Percentiles rank a stretch among this genome's conserved stretches.
phyloP scores from a whole-genome alignment of 805 yeast species.

The Isabelozyma heimii region DNA sequence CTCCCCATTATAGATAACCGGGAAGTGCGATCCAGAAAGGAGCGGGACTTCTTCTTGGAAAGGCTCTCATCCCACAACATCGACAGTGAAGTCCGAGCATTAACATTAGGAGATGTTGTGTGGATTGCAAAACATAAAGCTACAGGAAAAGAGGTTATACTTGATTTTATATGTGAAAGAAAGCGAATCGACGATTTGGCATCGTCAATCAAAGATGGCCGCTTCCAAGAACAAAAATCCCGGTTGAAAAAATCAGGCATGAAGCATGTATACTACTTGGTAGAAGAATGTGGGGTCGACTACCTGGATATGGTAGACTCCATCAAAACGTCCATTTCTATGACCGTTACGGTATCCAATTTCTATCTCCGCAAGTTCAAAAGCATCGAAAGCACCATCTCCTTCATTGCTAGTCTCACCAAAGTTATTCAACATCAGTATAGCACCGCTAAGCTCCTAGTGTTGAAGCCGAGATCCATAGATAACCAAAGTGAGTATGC shows the following conservation, averaged over 20 bases:
- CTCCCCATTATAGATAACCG: slow-evolving; percentile 73
- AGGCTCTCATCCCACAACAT: slow-evolving; percentile 51
- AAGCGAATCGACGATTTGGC: slow-evolving; percentile 87
- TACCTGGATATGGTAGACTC: slow-evolving; percentile 54
- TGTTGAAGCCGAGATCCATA: slow-evolving; percentile 50
- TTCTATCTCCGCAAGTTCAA: slow-evolving; percentile 69
- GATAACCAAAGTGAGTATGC: slow-evolving; percentile 51
- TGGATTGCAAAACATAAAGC: slow-evolving; percentile 78
- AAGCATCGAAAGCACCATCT: slow-evolving; percentile 72
- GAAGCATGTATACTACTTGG: slow-evolving; percentile 64
- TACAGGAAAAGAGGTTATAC: slow-evolving; percentile 60
- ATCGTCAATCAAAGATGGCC: slow-evolving; percentile 78
- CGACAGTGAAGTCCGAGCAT: slow-evolving; percentile 48
- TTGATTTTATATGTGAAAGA: slow-evolving; percentile 86
- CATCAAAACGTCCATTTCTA: slow-evolving; percentile 72
- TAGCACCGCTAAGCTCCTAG: slow-evolving; percentile 34
- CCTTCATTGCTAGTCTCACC: slow-evolving; percentile 52
- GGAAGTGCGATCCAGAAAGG: slow-evolving; percentile 67
- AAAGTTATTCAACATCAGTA: slow-evolving; percentile 39
- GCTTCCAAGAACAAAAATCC: slow-evolving; percentile 83
- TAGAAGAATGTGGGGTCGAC: slow-evolving; percentile 67
- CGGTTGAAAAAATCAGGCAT: slow-evolving; percentile 71
- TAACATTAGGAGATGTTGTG: slow-evolving; percentile 81
- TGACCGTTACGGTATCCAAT: slow-evolving; percentile 60
- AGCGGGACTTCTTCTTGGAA: slow-evolving; percentile 66